phyloP scores from a whole-genome alignment of 176 grass and related monocot genomes.

The Ampelocalamus luodianensis region DNA sequence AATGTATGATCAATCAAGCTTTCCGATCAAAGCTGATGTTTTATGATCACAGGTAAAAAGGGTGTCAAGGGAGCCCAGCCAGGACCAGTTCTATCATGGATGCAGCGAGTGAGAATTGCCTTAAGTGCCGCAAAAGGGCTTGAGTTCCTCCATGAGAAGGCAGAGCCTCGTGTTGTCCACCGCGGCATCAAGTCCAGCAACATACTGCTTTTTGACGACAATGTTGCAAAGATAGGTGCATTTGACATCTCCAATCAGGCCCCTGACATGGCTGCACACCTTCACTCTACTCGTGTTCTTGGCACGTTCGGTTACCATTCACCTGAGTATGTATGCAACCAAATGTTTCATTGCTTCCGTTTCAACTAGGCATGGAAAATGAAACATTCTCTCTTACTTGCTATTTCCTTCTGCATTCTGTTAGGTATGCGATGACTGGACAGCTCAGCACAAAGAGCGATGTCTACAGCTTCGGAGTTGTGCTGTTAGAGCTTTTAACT shows the following conservation, averaged over 20 bases:
- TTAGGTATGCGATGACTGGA: conserved; percentile 77
- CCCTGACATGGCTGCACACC: conserved; percentile 84
- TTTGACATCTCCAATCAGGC: conserved; percentile 80
- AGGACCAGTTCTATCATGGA: conserved; percentile 70
- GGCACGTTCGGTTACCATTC: conserved; percentile 93
- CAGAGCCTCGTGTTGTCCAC: conserved; percentile 74
- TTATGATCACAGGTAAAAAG: conserved; percentile 62
- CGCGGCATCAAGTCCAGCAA: conserved; percentile 92
- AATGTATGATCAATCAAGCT: not conserved
- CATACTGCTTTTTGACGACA: conserved; percentile 73
- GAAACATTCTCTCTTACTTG: not conserved
- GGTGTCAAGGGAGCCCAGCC: conserved; percentile 79
- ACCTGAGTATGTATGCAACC: conserved; percentile 79
- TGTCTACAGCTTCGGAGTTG: conserved; percentile 76
- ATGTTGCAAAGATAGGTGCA: conserved; percentile 67
- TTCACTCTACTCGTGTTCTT: conserved; percentile 84
- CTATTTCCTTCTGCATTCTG: not conserved
- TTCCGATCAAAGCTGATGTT: conserved; percentile 21
- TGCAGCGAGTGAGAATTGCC: conserved; percentile 68
- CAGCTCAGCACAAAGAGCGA: conserved; percentile 72
- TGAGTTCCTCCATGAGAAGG: conserved; percentile 84
- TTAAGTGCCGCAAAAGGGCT: conserved; percentile 65
- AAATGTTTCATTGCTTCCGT: not conserved
- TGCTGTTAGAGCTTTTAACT: conserved; percentile 71
- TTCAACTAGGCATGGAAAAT: not conserved